Evolutionary conservation across 495 filamentous ascomycete species (phyloP).

Genomic region (Aspergillus sclerotiicarbonarius): DNA sequence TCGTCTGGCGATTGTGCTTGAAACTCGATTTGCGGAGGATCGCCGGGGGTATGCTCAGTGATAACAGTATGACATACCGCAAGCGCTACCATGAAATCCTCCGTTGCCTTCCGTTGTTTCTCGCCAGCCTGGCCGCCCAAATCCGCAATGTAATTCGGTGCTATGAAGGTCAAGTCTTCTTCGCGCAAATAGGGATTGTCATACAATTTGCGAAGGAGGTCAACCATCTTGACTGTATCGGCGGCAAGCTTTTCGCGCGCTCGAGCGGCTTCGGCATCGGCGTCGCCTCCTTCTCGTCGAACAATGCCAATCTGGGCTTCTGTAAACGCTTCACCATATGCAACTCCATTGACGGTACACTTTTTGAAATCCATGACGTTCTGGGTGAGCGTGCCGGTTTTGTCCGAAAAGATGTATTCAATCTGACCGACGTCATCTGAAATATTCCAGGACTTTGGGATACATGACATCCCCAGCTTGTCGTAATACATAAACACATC

Average conservation of each 20-base stretch:
- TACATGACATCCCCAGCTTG: slow-evolving; percentile 86
- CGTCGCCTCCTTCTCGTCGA: slow-evolving; percentile 81
- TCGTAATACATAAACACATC: slow-evolving; percentile 97
- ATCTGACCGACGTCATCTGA: slow-evolving; percentile 98
- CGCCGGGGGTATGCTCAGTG: slow-evolving; percentile 81
- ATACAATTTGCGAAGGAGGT: slow-evolving; percentile 69
- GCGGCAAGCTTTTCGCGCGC: slow-evolving; percentile 76
- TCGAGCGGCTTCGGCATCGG: slow-evolving; percentile 71
- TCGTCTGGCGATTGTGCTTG: slow-evolving; percentile 98
- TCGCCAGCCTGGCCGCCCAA: slow-evolving; percentile 72
- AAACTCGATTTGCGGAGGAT: slow-evolving; percentile 88
- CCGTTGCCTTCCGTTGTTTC: slow-evolving; percentile 71
- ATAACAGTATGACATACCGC: slow-evolving; percentile 97
- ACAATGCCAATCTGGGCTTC: slow-evolving; percentile 96
- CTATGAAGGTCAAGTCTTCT: slow-evolving; percentile 87
- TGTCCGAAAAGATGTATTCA: slow-evolving; percentile 99
- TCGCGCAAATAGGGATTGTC: slow-evolving; percentile 90
- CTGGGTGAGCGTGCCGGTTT: slow-evolving; percentile 96
- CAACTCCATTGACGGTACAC: slow-evolving; percentile 85
- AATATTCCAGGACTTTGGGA: slow-evolving; percentile 99
- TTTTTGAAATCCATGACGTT: slow-evolving; percentile 99
- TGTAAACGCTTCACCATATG: slow-evolving; percentile 96
- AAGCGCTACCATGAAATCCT: slow-evolving; percentile 92
- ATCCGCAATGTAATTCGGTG: slow-evolving; percentile 83
- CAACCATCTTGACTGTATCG: slow-evolving; percentile 70